phyloP scores from a whole-genome alignment of 2,329 filamentous ascomycete genomes.

The Trichoderma sp. region DNA sequence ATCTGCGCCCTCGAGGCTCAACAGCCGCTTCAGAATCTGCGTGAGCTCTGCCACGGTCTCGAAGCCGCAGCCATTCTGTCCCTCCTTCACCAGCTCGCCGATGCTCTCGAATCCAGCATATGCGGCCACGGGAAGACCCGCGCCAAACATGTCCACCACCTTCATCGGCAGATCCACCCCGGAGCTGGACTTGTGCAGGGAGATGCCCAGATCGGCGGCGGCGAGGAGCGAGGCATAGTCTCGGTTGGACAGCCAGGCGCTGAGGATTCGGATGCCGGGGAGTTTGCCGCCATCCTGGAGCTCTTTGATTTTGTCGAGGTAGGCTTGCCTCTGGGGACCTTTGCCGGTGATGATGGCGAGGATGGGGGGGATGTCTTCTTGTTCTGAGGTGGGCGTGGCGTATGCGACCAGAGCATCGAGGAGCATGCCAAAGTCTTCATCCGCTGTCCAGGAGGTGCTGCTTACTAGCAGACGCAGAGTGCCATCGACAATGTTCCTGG shows the following conservation, averaged over 20 bases:
- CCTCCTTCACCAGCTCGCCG: slow-evolving; percentile 85
- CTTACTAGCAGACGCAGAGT: slow-evolving; percentile 75
- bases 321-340: slow-evolving; percentile 79
- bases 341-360: slow-evolving; percentile 93
- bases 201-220: slow-evolving; percentile 85
- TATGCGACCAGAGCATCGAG: slow-evolving; percentile 81
- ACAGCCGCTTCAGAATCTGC: slow-evolving; percentile 63
- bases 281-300: slow-evolving; percentile 66
- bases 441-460: slow-evolving; percentile 95
- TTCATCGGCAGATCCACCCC: slow-evolving; percentile 99
- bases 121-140: slow-evolving; percentile 85
- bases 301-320: slow-evolving; percentile 65
- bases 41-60: slow-evolving; percentile 68
- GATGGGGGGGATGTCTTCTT: slow-evolving; percentile 60
- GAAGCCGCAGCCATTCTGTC: slow-evolving; percentile 84
- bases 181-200: slow-evolving; percentile 88
- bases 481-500: slow-evolving; percentile 59
- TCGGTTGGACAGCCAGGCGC: slow-evolving; percentile 80
- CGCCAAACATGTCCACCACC: slow-evolving; percentile 98
- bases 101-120: slow-evolving; percentile 88
- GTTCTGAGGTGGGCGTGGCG: slow-evolving; percentile 55
- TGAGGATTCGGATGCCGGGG: slow-evolving; percentile 69
- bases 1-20: slow-evolving; percentile 52
- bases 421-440: slow-evolving; percentile 90
- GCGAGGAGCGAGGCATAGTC: slow-evolving; percentile 86